A percentile compares a stretch with the other conserved stretches of the same genome.
Conservation (phyloP, 345 rosid species). For the Punica granatum region DNA sequence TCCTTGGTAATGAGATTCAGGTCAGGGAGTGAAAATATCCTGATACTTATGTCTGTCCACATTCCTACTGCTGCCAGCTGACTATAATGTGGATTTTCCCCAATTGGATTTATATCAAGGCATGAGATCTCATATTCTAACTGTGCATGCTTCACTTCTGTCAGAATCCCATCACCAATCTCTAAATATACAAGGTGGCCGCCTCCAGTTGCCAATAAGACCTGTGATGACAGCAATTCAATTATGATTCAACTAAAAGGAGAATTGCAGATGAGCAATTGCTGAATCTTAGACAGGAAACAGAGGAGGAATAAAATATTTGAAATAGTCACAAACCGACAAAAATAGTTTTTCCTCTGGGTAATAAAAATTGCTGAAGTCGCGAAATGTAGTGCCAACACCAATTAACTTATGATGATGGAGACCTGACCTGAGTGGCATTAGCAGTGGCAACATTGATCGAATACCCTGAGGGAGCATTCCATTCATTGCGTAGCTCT, state of each 20-base stretch:
- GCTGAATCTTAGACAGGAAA: background rate
- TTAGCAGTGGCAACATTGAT: slow-evolving; percentile 92
- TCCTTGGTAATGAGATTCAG: slow-evolving; percentile 79
- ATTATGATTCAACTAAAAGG: background rate
- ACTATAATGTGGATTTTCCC: slow-evolving; percentile 64
- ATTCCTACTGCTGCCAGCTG: slow-evolving; percentile 95
- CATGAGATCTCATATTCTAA: slow-evolving; percentile 89
- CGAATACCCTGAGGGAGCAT: slow-evolving; percentile 67
- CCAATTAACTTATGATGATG: background rate
- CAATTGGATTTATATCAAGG: slow-evolving; percentile 86
- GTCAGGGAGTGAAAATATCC: slow-evolving; percentile 70
- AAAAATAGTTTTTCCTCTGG: background rate
- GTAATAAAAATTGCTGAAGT: background rate
- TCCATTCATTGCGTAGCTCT: slow-evolving; percentile 69
- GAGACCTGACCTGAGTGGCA: slow-evolving; percentile 69
- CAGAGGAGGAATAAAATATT: background rate
- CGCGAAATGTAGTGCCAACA: background rate
- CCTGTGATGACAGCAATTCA: slow-evolving; percentile 33
- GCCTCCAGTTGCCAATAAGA: slow-evolving; percentile 90
- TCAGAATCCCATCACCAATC: slow-evolving; percentile 75
- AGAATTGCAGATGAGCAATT: background rate
- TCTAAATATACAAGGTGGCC: slow-evolving; percentile 89
- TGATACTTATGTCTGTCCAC: slow-evolving; percentile 96
- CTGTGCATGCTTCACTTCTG: slow-evolving; percentile 57
- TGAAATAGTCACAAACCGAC: too few species aligned